Evolutionary conservation across 371 early-diverging fungal genomes (phyloP), one percentile per base, ranked within the genome.

Genomic region (Zopfochytrium polystomum): DNA sequence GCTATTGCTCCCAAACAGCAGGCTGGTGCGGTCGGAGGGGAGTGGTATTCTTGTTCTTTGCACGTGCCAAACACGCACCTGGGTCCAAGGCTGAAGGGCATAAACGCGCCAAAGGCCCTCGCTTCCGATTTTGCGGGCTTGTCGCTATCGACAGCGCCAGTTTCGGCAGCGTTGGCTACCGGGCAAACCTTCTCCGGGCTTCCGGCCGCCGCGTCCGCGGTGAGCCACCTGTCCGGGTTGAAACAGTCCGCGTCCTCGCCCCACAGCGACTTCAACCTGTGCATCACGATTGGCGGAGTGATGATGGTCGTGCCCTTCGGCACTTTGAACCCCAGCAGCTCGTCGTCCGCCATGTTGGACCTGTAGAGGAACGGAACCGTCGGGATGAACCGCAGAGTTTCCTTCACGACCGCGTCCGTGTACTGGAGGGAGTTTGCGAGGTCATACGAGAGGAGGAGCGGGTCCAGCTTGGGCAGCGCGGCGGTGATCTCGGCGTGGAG

Each of bases 191-290:
- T n/a, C n/a, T n/a, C n/a, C n/a, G n/a, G n/a, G n/a, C n/a, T n/a
- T n/a, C n/a, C n/a, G n/a, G n/a, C n/a, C n/a, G n/a, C n/a, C n/a
- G n/a, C 6, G 11, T 26, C 46, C 30, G 38, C 45, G 7, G 45
- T 7, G 1, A 65, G 13, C 87, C 88, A 87, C 26, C 88, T 76
- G 13, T 74, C 77, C 13, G 88, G 88, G 7, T 76, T 72, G 61
- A 85, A 87, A 32, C 74, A 75, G 51, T 82, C 72, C 1, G 77
- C 83, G 63, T 87, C 84, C 15, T 77, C 77, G 2, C 88, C 88
- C 88, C 87, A 88, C 55, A 75, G 71, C 11, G 71, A 67, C 53
- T 60, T 72, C 50, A 71, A 70, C 51, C 76, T 77, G 44, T 84
- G 85, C 13, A 67, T 74, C 3, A 70, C 71, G 30, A 76, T 76